Evolutionary conservation across 1,284 basidiomycete genomes (phyloP), one percentile per base, ranked within the genome.

Genomic region (Ustilago cynodontis): DNA sequence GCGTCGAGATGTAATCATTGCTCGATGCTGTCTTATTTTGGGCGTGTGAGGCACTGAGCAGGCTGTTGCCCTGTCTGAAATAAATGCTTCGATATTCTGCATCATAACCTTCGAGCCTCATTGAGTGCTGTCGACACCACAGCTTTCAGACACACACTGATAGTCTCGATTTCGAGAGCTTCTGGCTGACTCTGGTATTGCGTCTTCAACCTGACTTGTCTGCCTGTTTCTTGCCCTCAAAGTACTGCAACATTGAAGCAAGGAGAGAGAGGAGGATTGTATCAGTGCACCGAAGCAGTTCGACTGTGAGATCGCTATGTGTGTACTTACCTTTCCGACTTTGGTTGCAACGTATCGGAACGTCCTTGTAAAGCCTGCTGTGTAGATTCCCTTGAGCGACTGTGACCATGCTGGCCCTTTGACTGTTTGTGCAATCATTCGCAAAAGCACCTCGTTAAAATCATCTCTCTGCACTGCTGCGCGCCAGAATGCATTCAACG

Each of bases 341-440:
- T 86, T 86, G 18, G 82, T 82, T n/a, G 52, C 59, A 16, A 85
- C 65, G 50, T 86, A 86, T 33, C 71, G 71, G 22, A 77, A 31
- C n/a, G 81, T 82, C 22, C 80, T 67, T 1, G 68, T 72, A 8
- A 86, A 60, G 8, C 84, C 84, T 1, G 84, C 84, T 8, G 84
- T 86, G 55, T 83, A 84, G 37, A 86, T 58, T 10, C 84, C 84
- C 57, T 86, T 86, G 56, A 86, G 50, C 20, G 81, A 83, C 59
- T 86, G 84, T 0, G 65, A 67, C 73, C 77, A 77, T 16, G 83
- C 81, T 0, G 84, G 82, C 2, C 72, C 70, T 18, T 75, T 70
- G 43, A 86, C 84, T 3, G 77, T 86, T 22, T 73, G 28, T 0
- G 63, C 68, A 39, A 86, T 79, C 65, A 72, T 66, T 26, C 66